Evolutionary conservation across 352 stramenopile genomes (phyloP).

Genomic region (Chrysophaeum taylorii): DNA sequence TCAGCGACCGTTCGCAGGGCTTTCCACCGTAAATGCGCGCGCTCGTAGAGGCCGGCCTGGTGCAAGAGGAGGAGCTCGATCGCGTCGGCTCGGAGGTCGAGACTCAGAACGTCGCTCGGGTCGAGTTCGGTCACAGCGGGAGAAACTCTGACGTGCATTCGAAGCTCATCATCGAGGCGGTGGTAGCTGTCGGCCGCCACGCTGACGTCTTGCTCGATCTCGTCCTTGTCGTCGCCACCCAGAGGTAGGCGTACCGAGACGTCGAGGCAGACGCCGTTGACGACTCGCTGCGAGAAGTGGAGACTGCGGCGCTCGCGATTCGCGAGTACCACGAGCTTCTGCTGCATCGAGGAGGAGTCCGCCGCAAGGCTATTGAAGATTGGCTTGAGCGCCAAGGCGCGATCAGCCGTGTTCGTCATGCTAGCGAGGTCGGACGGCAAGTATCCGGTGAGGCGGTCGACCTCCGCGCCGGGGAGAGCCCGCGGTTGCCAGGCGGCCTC

Average conservation of each 20-base stretch:
- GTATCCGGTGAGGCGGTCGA: background rate
- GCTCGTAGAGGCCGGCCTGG: background rate
- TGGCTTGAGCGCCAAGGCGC: too few species aligned
- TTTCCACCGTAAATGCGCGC: background rate
- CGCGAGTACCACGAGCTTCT: background rate
- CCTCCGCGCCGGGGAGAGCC: background rate
- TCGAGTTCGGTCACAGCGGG: background rate
- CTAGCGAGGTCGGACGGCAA: background rate
- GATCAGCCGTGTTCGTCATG: too few species aligned
- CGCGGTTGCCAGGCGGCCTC: background rate
- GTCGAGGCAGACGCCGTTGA: background rate
- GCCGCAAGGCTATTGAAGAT: too few species aligned
- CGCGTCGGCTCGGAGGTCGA: background rate
- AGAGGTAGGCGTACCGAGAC: background rate
- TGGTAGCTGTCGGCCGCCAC: background rate
- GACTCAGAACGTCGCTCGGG: background rate
- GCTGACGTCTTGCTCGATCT: too few species aligned
- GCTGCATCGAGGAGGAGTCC: background rate
- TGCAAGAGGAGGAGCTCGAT: conserved; percentile 1
- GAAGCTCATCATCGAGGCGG: too few species aligned
- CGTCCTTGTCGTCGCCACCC: background rate
- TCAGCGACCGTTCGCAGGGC: background rate
- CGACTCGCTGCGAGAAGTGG: background rate
- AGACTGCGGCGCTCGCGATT: background rate
- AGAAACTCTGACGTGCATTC: background rate